These are phyloP conservation scores for Chaetomium olivaceum DNA, from an alignment of 2,329 filamentous ascomycete species.

Conservation along the genomic window DNA sequence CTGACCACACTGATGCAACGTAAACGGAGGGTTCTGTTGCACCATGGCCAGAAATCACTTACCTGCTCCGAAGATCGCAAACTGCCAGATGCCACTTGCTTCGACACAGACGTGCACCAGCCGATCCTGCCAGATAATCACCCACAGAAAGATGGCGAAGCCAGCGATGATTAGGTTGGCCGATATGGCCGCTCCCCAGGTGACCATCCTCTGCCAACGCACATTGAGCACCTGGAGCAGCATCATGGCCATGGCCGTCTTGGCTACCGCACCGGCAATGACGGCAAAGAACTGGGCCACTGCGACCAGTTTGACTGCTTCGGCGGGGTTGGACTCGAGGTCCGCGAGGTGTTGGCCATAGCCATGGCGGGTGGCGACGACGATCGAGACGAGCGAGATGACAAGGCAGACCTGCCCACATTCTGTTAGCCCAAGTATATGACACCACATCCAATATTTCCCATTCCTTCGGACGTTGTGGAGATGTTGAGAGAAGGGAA, in stretches of 20 bases:
- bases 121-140: neutral
- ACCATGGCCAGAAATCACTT: neutral
- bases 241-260: neutral
- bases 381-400: neutral
- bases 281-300: slow-evolving; percentile 5
- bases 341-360: slow-evolving; percentile 12
- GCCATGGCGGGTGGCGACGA: neutral
- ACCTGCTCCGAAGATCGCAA: slow-evolving; percentile 7
- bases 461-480: no score
- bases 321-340: neutral
- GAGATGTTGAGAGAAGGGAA: neutral
- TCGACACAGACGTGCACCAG: neutral
- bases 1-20: slow-evolving; percentile 12
- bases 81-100: neutral
- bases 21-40: neutral
- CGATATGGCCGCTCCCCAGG: neutral
- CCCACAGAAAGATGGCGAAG: neutral
- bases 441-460: no score
- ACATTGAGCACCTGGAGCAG: neutral
- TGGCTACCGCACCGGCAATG: neutral
- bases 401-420: neutral
- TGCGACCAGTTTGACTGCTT: neutral
- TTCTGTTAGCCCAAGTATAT: neutral
- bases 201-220: neutral
- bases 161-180: neutral